phyloP scores from a whole-genome alignment of 1,284 basidiomycete genomes.

The Veloboletus limbatus region DNA sequence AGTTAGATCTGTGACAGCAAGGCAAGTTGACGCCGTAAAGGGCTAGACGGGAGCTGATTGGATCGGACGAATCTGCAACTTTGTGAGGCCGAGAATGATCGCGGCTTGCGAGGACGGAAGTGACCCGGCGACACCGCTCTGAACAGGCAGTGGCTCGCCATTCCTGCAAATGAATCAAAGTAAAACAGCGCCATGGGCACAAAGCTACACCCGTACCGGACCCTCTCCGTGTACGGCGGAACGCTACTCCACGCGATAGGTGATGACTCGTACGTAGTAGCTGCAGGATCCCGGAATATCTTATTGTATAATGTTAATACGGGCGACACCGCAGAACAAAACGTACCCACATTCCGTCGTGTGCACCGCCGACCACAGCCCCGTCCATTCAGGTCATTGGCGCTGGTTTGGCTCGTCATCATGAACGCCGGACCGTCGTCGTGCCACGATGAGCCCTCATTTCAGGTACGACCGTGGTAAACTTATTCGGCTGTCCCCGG shows the following conservation, averaged over 20 bases:
- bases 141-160: slow-evolving; percentile 18
- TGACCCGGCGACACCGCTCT: slow-evolving; percentile 24
- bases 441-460: not conserved
- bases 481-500: slow-evolving; percentile 14
- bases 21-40: slow-evolving; percentile 24
- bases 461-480: slow-evolving; percentile 13
- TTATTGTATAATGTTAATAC: not conserved
- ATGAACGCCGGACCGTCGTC: slow-evolving; percentile 6
- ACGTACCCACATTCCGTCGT: not conserved
- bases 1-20: slow-evolving; percentile 31
- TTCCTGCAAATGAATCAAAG: slow-evolving; percentile 26
- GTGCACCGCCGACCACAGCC: slow-evolving; percentile 19
- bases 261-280: not conserved
- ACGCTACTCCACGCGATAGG: slow-evolving; percentile 1
- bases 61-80: slow-evolving; percentile 17
- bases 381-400: slow-evolving; percentile 1
- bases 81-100: slow-evolving; percentile 18
- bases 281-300: not conserved
- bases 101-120: slow-evolving; percentile 25
- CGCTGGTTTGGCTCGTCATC: not conserved
- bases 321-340: not conserved
- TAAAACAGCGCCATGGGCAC: slow-evolving; percentile 21
- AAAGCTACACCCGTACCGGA: slow-evolving; percentile 12
- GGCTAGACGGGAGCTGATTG: slow-evolving; percentile 11
- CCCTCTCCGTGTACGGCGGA: slow-evolving; percentile 19